A percentile compares a stretch with the other conserved stretches of the same genome.
phyloP scores from a whole-genome alignment of 495 filamentous ascomycete species.

The Chaetomidium leptoderma region DNA sequence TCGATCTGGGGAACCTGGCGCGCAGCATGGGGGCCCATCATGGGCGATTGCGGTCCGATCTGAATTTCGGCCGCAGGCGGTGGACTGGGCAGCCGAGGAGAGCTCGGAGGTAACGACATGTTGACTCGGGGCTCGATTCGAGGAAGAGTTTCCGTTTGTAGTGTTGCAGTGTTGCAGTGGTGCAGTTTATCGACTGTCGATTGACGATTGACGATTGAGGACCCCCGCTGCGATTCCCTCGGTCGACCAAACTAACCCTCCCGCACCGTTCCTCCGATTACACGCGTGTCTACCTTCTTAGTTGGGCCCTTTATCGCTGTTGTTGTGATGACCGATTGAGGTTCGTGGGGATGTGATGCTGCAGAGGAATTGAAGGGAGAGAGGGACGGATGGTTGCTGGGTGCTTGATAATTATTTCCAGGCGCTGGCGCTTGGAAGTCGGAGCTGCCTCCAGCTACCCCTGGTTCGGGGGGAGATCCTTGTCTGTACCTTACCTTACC shows the following conservation, averaged over 20 bases:
- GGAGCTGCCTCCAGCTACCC: neutral
- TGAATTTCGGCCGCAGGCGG: conserved; percentile 89
- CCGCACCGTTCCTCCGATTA: neutral
- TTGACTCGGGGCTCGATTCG: neutral
- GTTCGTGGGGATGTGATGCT: neutral
- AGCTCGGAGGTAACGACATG: conserved; percentile 67
- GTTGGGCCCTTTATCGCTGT: neutral
- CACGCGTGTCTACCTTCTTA: neutral
- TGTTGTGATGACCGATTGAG: neutral
- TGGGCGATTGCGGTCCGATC: conserved; percentile 77
- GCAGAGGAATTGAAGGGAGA: neutral
- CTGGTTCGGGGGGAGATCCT: neutral
- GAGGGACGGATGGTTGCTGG: neutral
- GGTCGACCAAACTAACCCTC: neutral
- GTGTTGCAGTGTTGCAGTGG: neutral
- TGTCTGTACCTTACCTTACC: neutral
- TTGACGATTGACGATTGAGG: too few relatives aligned
- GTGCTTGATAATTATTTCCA: conserved; percentile 1
- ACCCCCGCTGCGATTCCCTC: neutral
- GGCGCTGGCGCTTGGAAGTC: neutral
- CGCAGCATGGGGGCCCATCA: conserved; percentile 51
- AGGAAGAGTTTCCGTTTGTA: neutral
- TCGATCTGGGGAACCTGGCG: conserved; percentile 56
- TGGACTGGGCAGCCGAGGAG: conserved; percentile 81
- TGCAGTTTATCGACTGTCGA: neutral